phyloP scores from a whole-genome alignment of 2,329 filamentous ascomycete species.

The Diplodia corticola region DNA sequence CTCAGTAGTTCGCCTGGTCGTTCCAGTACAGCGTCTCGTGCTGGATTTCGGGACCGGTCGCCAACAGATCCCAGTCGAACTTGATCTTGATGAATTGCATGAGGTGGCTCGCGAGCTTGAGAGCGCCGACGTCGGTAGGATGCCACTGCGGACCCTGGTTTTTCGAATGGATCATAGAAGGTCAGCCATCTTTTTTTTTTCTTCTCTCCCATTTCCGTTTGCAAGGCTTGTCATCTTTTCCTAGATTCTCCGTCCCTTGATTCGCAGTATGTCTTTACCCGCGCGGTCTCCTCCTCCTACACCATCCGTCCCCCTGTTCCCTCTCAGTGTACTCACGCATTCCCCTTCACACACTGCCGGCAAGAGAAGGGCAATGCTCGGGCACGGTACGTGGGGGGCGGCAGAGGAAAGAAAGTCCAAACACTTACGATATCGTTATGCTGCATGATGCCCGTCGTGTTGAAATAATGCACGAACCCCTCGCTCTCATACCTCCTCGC shows the following conservation, averaged over 20 bases:
- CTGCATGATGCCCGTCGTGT: conserved; percentile 61
- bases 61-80: conserved; percentile 58
- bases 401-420: too few species aligned
- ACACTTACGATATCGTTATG: conserved; percentile 56
- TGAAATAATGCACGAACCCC: conserved; percentile 62
- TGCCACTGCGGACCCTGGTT: conserved; percentile 54
- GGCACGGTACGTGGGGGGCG: too few species aligned
- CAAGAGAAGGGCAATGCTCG: too few species aligned
- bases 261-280: too few species aligned
- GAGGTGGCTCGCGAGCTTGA: conserved; percentile 62
- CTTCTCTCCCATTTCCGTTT: neutral
- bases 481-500: conserved; percentile 53
- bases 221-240: too few species aligned
- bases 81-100: conserved; percentile 58
- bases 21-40: conserved; percentile 35
- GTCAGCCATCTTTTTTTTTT: neutral
- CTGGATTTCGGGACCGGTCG: conserved; percentile 56
- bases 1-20: conserved; percentile 25
- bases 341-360: too few species aligned
- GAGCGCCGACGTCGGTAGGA: conserved; percentile 61
- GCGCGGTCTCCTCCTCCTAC: too few species aligned
- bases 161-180: neutral
- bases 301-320: too few species aligned
- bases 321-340: too few species aligned
- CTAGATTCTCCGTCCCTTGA: neutral